Conservation (phyloP, 129 eudicot species). For the Saposhnikovia divaricata region DNA sequence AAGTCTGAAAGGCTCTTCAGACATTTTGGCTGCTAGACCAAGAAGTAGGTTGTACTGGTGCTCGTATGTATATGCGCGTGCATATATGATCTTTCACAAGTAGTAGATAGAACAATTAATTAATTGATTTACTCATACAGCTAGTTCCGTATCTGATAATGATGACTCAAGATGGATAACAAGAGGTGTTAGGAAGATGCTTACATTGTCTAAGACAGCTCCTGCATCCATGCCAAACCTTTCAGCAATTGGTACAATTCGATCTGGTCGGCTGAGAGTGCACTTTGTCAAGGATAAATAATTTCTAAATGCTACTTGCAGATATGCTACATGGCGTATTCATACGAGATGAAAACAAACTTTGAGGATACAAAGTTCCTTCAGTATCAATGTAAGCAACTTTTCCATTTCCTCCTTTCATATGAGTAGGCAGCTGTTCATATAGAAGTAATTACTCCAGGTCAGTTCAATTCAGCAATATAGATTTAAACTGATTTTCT, state of each 20-base stretch:
- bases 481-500: neutral
- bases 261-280: slow-evolving; percentile 80
- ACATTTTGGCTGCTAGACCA: slow-evolving; percentile 82
- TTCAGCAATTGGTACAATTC: slow-evolving; percentile 98
- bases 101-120: slow-evolving; percentile 8
- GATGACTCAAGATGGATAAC: neutral
- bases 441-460: neutral
- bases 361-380: slow-evolving; percentile 95
- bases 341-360: neutral
- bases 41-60: slow-evolving; percentile 98
- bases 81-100: slow-evolving; percentile 17
- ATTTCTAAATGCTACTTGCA: neutral
- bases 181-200: slow-evolving; percentile 9
- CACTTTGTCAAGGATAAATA: slow-evolving; percentile 32
- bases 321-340: neutral
- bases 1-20: slow-evolving; percentile 95
- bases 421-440: slow-evolving; percentile 81
- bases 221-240: slow-evolving; percentile 98
- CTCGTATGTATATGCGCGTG: slow-evolving; percentile 96
- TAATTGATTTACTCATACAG: neutral
- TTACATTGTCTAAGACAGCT: slow-evolving; percentile 95
- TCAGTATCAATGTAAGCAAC: slow-evolving; percentile 98
- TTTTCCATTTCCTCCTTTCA: slow-evolving; percentile 97
- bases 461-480: neutral
- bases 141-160: neutral